These are phyloP conservation scores for Exophiala dermatitidis DNA, from an alignment of 2,329 filamentous ascomycete genomes.

Conservation along the genomic window DNA sequence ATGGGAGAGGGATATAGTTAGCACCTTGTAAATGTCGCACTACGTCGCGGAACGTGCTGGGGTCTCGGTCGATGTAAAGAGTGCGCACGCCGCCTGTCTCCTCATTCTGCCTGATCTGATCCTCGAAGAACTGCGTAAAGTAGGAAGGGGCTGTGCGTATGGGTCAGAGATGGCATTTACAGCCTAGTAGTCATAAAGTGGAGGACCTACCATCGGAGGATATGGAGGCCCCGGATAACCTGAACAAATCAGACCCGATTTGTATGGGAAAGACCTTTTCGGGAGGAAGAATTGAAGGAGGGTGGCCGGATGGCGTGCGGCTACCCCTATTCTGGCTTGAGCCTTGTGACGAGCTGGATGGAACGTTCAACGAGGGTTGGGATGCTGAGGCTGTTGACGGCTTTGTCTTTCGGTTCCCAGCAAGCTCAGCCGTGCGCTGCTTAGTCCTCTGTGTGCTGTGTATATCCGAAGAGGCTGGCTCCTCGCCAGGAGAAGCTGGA, in stretches of 20 bases:
- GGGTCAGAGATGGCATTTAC: constrained; percentile 25
- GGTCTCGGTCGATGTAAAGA: constrained; percentile 91
- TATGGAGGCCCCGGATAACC: constrained; percentile 61
- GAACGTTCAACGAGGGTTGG: constrained; percentile 7
- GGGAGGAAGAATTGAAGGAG: constrained; percentile 39
- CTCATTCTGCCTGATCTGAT: constrained; percentile 63
- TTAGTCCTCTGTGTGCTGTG: constrained; percentile 9
- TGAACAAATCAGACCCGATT: constrained; percentile 62
- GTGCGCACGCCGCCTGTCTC: constrained; percentile 62
- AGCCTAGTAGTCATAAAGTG: not conserved
- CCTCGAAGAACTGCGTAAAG: constrained; percentile 88
- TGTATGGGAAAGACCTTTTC: constrained; percentile 64
- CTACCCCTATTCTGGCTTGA: constrained; percentile 13
- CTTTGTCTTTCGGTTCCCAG: constrained; percentile 11
- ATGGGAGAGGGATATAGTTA: not conserved
- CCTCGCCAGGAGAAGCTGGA: constrained; percentile 24
- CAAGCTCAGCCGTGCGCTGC: constrained; percentile 2
- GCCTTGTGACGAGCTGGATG: constrained; percentile 11
- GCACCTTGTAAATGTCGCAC: constrained; percentile 74
- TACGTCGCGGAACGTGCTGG: constrained; percentile 80
- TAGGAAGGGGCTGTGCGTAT: constrained; percentile 75
- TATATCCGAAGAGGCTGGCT: constrained; percentile 21
- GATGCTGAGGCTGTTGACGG: constrained; percentile 15
- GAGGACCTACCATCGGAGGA: constrained; percentile 59
- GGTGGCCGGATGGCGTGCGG: constrained; percentile 23